Percentiles rank a stretch among this genome's conserved stretches.
phyloP scores from a whole-genome alignment of 768 basidiomycete genomes.

The Boletus pseudopeckii region DNA sequence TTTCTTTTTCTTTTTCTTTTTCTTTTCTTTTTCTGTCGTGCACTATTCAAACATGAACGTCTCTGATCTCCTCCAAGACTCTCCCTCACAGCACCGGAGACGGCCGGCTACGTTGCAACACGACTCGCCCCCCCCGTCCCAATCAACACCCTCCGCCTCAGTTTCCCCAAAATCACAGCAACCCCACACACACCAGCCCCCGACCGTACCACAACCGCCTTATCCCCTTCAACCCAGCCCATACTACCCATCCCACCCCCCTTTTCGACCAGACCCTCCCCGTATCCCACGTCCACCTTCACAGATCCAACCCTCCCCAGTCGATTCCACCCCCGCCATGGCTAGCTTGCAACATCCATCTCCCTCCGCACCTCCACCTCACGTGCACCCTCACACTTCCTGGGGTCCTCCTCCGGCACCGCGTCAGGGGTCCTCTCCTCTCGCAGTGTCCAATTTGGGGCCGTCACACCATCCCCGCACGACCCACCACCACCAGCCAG shows the following conservation, averaged over 20 bases:
- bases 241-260: constrained; percentile 18
- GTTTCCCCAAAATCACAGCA: constrained; percentile 32
- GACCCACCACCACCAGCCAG: constrained; percentile 27
- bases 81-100: constrained; percentile 56
- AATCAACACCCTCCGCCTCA: constrained; percentile 26
- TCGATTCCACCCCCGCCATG: constrained; percentile 31
- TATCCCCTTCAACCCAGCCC: constrained; percentile 25
- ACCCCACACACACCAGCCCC: constrained; percentile 22
- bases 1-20: background rate
- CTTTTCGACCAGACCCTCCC: constrained; percentile 19
- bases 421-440: constrained; percentile 34
- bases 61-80: constrained; percentile 63
- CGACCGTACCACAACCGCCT: constrained; percentile 15
- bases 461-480: constrained; percentile 26
- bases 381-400: constrained; percentile 30
- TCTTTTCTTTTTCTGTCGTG: background rate
- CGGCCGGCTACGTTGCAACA: constrained; percentile 27
- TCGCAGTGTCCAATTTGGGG: constrained; percentile 26
- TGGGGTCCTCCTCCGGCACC: constrained; percentile 32
- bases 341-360: constrained; percentile 33
- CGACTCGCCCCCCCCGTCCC: constrained; percentile 24
- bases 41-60: constrained; percentile 51
- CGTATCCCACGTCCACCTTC: constrained; percentile 32
- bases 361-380: constrained; percentile 27
- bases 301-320: constrained; percentile 26